These are phyloP conservation scores for Poa pratensis DNA, from an alignment of 176 grass and related monocot genomes.

Conservation along the genomic window DNA sequence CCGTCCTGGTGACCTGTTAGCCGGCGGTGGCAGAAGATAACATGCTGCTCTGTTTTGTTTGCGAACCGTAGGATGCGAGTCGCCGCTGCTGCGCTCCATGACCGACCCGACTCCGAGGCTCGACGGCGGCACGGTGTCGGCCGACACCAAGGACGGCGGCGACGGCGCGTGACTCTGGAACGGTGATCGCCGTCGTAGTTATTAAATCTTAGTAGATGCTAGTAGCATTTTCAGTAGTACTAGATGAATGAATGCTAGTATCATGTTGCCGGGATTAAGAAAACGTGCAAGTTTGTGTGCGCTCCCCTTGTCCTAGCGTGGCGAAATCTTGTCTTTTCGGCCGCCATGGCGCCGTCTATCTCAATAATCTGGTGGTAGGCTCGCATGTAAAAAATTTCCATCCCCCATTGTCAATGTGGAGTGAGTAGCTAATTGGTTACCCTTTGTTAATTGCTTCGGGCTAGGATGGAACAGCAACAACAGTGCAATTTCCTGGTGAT, in stretches of 20 bases:
- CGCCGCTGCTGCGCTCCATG: slow-evolving; percentile 60
- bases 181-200: slow-evolving; percentile 14
- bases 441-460: too few relatives aligned
- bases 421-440: too few relatives aligned
- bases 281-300: slow-evolving; percentile 11
- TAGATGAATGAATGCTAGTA: neutral
- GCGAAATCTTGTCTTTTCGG: slow-evolving; percentile 44
- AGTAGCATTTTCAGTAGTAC: neutral
- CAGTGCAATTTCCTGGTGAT: neutral
- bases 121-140: slow-evolving; percentile 10
- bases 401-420: neutral
- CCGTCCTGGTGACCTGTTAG: neutral
- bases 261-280: slow-evolving; percentile 12
- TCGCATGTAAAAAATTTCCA: slow-evolving; percentile 35
- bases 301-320: slow-evolving; percentile 15
- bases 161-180: slow-evolving; percentile 41
- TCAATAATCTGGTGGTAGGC: neutral
- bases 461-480: neutral
- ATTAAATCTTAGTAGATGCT: slow-evolving; percentile 14
- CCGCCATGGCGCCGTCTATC: slow-evolving; percentile 18
- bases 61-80: slow-evolving; percentile 54
- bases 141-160: slow-evolving; percentile 45
- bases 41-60: too few relatives aligned
- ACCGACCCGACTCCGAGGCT: slow-evolving; percentile 48
- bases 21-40: neutral